phyloP scores from a whole-genome alignment of 306 rosid species.

The Geum urbanum region DNA sequence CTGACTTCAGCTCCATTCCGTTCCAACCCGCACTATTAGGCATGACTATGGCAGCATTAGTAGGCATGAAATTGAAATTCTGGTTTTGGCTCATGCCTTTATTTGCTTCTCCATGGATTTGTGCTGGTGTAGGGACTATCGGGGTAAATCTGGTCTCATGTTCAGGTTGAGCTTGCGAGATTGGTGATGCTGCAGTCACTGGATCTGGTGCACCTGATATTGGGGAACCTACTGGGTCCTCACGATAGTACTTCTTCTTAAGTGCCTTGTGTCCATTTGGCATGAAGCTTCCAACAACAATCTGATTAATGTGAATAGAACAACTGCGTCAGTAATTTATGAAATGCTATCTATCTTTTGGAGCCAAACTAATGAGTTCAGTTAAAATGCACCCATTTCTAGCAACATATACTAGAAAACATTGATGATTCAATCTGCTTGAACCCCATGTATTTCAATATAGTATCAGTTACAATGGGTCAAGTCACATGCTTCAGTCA shows the following conservation, averaged over 20 bases:
- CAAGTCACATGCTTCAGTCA: not conserved
- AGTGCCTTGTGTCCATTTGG: conserved; percentile 41
- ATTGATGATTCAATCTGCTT: not conserved
- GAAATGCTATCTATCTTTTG: not conserved
- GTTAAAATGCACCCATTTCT: not conserved
- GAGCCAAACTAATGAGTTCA: not conserved
- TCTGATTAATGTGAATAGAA: conserved; percentile 35
- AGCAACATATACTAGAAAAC: not conserved
- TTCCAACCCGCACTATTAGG: conserved; percentile 44
- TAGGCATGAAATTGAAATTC: conserved; percentile 13
- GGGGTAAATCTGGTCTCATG: conserved; percentile 22
- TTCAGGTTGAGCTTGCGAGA: conserved; percentile 47
- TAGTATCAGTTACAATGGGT: not conserved
- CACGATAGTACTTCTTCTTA: conserved; percentile 54
- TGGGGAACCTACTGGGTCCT: conserved; percentile 35
- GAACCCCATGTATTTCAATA: not conserved
- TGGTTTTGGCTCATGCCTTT: conserved; percentile 29
- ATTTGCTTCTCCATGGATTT: conserved; percentile 38
- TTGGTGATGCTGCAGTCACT: conserved; percentile 40
- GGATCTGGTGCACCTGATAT: conserved; percentile 32
- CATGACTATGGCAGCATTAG: conserved; percentile 20
- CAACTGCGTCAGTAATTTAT: not conserved
- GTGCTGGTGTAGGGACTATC: conserved; percentile 26
- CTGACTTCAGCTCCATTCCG: conserved; percentile 39
- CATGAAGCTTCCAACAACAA: conserved; percentile 74